Percentiles rank a stretch among this genome's conserved stretches.
Conservation (phyloP, 2,329 filamentous ascomycete species). For the Elsinoe necatrix region DNA sequence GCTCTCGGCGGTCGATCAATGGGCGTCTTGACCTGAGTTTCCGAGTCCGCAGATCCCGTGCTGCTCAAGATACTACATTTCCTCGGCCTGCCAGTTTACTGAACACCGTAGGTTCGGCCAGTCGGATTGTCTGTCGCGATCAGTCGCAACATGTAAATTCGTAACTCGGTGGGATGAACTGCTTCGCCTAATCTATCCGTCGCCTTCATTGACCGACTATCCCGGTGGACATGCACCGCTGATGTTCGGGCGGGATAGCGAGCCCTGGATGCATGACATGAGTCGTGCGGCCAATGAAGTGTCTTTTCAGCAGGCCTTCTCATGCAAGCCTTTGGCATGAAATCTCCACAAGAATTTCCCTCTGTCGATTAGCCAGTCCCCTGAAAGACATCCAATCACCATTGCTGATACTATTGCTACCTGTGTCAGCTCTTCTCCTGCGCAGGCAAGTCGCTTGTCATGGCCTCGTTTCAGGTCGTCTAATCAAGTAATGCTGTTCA, state of each 20-base stretch:
- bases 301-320: neutral
- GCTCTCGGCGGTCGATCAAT: neutral
- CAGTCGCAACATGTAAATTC: neutral
- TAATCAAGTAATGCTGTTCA: constrained; percentile 11
- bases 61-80: neutral
- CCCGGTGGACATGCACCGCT: neutral
- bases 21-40: neutral
- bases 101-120: neutral
- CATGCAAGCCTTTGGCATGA: neutral
- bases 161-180: neutral
- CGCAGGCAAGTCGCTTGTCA: neutral
- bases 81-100: neutral
- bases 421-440: neutral
- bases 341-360: constrained; percentile 6
- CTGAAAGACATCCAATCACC: neutral
- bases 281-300: neutral
- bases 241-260: constrained; percentile 2
- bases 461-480: constrained; percentile 2
- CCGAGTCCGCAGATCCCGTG: neutral
- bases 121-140: neutral
- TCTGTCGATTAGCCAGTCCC: constrained; percentile 2
- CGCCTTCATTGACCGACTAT: constrained; percentile 3
- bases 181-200: constrained; percentile 1
- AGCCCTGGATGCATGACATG: constrained; percentile 11
- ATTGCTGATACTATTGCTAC: neutral